Conservation (phyloP, 495 filamentous ascomycete genomes). For the Tuber microsphaerosporum region DNA sequence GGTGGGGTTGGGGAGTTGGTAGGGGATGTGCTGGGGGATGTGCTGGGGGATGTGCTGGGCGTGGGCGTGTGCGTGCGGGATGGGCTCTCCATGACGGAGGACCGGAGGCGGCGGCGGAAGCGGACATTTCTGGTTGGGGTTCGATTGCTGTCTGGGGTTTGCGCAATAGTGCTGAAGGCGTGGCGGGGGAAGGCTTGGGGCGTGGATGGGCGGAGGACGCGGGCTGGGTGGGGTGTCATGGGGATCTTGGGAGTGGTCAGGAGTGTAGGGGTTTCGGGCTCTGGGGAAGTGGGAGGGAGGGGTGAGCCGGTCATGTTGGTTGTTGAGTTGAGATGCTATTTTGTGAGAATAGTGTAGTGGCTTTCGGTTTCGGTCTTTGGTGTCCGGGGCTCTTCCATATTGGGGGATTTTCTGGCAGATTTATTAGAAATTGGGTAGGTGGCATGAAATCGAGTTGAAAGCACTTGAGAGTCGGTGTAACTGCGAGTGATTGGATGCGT, state of each 20-base stretch:
- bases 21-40: neutral
- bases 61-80: neutral
- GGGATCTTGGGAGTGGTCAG: conserved; percentile 45
- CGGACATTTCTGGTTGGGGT: neutral
- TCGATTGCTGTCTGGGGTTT: neutral
- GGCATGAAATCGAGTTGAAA: neutral
- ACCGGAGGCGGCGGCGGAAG: neutral
- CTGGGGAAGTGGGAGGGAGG: neutral
- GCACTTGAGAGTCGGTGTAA: neutral
- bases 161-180: conserved; percentile 50
- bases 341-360: neutral
- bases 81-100: neutral
- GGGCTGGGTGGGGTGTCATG: conserved; percentile 58
- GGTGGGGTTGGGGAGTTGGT: no score
- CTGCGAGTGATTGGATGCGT: neutral
- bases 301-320: neutral
- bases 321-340: neutral
- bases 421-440: neutral
- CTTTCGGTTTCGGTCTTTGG: neutral
- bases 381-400: neutral
- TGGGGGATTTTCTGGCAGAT: neutral
- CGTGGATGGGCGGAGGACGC: conserved; percentile 44
- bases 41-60: neutral
- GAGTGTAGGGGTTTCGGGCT: neutral
- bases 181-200: conserved; percentile 45